Base-by-base conservation (phyloP, 495 filamentous ascomycete species). In the Haplographium delicatum region DNA sequence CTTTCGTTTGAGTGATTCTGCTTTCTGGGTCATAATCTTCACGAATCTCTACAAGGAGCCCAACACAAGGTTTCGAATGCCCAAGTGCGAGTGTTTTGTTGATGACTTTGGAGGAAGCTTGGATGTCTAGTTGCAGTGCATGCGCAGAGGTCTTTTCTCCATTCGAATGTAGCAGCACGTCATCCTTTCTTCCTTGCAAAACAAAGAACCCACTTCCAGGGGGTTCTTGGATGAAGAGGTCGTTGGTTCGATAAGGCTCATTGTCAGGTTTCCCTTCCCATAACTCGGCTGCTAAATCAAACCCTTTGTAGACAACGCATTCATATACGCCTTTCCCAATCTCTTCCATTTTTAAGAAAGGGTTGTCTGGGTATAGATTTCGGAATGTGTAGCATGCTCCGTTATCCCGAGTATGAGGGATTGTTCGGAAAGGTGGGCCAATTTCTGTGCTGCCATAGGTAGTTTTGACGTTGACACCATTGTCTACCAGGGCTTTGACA, bases 381-480 rank as follows among this genome's bases (percentile, higher is more conserved):
- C 54, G 33, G 43, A 61, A 57, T 27, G 54, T 39, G 39, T 61
- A 61, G 47, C 54, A 57, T 31, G 47, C 38, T 0, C 41, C 34
- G 50, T 55, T 61, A 16, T 46, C 38, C 16, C 43, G 31, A 0
- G 47, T 54, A 25, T 60, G 53, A 11, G 58, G 54, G 27, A 61
- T 57, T 25, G 58, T 44, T n/a, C 58, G 54, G 15, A 61, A 51
- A 1, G 58, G 54, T 18, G 58, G 58, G 6, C 58, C 58, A 47
- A 61, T 61, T 33, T 61, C 58, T 15, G 58, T 61, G 27, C 54
- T 57, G 2, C 58, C 58, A 20, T 57, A 61, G 3, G 58, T 61
- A 1, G 58, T 57, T 28, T 61, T 61, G 42, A 61, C 54, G 30
- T 61, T 61, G 5, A 61, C 51, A 2, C 58, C 58, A n/a, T 43